phyloP scores from a whole-genome alignment of 768 basidiomycete species.

The Phaeolepiota aurea region DNA sequence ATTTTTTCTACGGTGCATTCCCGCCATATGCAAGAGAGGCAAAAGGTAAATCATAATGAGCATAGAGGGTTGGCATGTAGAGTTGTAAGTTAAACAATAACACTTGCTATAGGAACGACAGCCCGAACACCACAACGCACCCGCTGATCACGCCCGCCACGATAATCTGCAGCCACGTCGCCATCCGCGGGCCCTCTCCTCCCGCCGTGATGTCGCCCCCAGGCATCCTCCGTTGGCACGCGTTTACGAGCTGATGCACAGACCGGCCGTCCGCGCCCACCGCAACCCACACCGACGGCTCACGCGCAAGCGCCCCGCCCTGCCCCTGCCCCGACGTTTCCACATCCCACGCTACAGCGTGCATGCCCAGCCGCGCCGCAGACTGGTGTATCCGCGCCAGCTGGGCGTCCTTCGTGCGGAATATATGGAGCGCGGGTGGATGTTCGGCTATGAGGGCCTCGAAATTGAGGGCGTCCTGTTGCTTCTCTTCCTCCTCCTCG shows the following conservation, averaged over 20 bases:
- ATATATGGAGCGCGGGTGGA: not conserved
- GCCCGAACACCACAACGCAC: constrained; percentile 8
- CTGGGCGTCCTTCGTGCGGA: not conserved
- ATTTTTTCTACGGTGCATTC: too few relatives aligned
- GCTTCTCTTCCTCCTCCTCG: too few relatives aligned
- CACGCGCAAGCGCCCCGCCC: constrained; percentile 6
- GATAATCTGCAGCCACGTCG: constrained; percentile 10
- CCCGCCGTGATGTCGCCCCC: constrained; percentile 8
- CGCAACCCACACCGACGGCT: constrained; percentile 23
- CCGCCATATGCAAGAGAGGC: too few relatives aligned
- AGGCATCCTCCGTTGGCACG: constrained; percentile 14
- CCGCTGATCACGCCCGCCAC: constrained; percentile 10
- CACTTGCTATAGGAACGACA: constrained; percentile 1
- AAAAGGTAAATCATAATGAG: too few relatives aligned
- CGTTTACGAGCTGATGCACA: constrained; percentile 18
- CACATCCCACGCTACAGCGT: constrained; percentile 9
- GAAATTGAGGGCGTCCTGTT: not conserved
- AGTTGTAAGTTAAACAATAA: too few relatives aligned
- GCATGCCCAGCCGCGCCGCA: constrained; percentile 9
- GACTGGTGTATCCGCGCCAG: not conserved
- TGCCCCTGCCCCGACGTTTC: constrained; percentile 4
- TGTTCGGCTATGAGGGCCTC: not conserved
- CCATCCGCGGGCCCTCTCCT: constrained; percentile 8
- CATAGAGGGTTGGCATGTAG: too few relatives aligned
- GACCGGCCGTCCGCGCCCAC: constrained; percentile 17